Conservation (phyloP, 192 early-diverging fungal species). For the Entomortierella beljakovae region DNA sequence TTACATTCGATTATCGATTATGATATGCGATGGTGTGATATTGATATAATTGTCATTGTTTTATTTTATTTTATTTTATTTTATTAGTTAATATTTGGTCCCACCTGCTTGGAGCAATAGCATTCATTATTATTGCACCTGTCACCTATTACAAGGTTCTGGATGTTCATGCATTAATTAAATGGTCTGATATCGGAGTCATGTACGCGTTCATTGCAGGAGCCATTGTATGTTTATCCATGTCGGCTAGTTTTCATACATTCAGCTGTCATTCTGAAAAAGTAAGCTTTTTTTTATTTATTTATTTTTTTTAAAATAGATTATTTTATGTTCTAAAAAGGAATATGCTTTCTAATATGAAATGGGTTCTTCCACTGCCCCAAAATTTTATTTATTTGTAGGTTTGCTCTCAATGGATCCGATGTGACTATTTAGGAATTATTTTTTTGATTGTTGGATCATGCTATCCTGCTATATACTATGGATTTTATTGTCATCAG, state of each 20-base stretch:
- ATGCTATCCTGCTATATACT: slow-evolving; percentile 63
- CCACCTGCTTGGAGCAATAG: slow-evolving; percentile 79
- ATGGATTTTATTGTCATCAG: slow-evolving; percentile 63
- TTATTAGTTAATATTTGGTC: slow-evolving; percentile 87
- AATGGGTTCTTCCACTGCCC: not conserved
- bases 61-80: no score
- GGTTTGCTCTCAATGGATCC: slow-evolving; percentile 82
- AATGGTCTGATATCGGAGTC: slow-evolving; percentile 73
- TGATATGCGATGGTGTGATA: no score
- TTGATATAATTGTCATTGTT: no score
- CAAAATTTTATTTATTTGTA: slow-evolving; percentile 5
- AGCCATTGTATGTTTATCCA: slow-evolving; percentile 79
- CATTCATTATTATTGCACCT: slow-evolving; percentile 67
- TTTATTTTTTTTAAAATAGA: slow-evolving; percentile 3
- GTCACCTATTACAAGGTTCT: slow-evolving; percentile 61
- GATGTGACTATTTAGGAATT: slow-evolving; percentile 96
- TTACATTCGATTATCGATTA: no score
- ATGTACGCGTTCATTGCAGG: slow-evolving; percentile 81
- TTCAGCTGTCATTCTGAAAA: slow-evolving; percentile 87
- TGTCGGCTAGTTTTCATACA: slow-evolving; percentile 87
- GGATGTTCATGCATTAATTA: slow-evolving; percentile 58
- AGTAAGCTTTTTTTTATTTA: slow-evolving; percentile 39
- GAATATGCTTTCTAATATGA: slow-evolving; percentile 1
- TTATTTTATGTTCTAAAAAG: no score
- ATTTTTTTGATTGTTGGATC: slow-evolving; percentile 82